Percentiles rank a stretch among this genome's conserved stretches.
Conservation (phyloP, 495 filamentous ascomycete genomes). For the Echria macrotheca region DNA sequence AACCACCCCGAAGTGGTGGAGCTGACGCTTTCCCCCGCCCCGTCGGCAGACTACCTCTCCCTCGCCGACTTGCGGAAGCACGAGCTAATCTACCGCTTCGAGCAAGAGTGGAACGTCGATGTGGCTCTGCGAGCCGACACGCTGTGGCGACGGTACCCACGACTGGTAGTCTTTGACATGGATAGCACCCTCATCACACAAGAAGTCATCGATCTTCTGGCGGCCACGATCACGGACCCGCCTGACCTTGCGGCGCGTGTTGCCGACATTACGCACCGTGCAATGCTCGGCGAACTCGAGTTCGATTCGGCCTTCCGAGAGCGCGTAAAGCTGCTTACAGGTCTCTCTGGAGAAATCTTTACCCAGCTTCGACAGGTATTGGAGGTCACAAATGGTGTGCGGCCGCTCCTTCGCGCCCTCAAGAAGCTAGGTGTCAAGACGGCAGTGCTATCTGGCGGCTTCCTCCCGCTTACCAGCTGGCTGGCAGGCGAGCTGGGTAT, state of each 20-base stretch:
- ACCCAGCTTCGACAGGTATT: constrained; percentile 67
- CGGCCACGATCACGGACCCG: constrained; percentile 57
- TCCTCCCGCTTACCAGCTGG: constrained; percentile 82
- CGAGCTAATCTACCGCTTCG: constrained; percentile 74
- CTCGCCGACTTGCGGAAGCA: constrained; percentile 67
- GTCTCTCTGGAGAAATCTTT: constrained; percentile 74
- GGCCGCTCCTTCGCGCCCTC: constrained; percentile 62
- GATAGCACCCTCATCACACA: constrained; percentile 93
- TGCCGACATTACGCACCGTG: constrained; percentile 75
- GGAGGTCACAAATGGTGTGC: constrained; percentile 75
- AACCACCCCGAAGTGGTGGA: constrained; percentile 62
- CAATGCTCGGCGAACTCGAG: constrained; percentile 97
- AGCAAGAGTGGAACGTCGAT: constrained; percentile 83
- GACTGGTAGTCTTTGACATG: constrained; percentile 94
- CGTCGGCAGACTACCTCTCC: constrained; percentile 60
- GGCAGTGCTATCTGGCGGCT: constrained; percentile 87
- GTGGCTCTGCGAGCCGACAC: constrained; percentile 65
- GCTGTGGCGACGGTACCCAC: constrained; percentile 69
- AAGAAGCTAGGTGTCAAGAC: constrained; percentile 75
- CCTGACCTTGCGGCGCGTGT: constrained; percentile 55
- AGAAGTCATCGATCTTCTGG: constrained; percentile 94
- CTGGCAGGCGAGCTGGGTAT: constrained; percentile 73
- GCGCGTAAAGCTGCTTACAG: constrained; percentile 73
- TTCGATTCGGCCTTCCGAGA: constrained; percentile 76
- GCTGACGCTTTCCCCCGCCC: constrained; percentile 62